Base-by-base conservation (phyloP, 257 asterid species). In the Rhazya stricta region DNA sequence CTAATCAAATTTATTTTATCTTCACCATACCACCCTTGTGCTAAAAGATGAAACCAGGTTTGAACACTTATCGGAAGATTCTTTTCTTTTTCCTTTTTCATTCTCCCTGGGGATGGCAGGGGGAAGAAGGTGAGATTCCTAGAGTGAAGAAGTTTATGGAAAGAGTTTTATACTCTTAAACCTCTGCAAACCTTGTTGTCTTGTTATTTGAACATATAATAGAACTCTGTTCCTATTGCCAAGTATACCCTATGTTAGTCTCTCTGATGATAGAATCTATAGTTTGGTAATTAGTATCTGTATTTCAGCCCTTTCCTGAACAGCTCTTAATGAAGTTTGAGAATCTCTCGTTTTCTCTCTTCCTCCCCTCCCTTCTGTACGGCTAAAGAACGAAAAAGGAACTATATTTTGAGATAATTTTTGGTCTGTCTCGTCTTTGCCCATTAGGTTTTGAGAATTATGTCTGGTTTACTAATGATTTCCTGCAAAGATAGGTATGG, bases 401-500 rank as follows among this genome's bases (percentile, higher is more conserved):
- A 23, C 3, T 27, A 9, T 32, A 3, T 71, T n/a, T n/a, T 12
- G 36, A 10, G 4, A 36, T 25, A 19, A 16, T 70, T 50, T 9
- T 45, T 71, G 3, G 9, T 18, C 46, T 5, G 29, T 37, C 66
- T 60, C 29, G 27, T 61, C 66, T 50, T 69, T 75, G 65, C 53
- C 15, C 19, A 41, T 50, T 61, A 32, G 51, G 25, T 18, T 69
- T 25, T 57, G 71, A 61, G 19, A 37, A 29, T 78, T 34, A 8
- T 61, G 15, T 53, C 30, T 80, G 34, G 32, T 54, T 60, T 1
- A 41, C 58, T 69, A 73, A 63, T 73, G 72, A 41, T 51, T 61
- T 71, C 66, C 65, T 63, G 30, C 65, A 45, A 42, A 16, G 62
- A 15, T 75, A 94, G 98, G 84, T 95, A 95, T 68, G 98, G 91